These are phyloP conservation scores for Cryptosporidium xiaoi DNA, from an alignment of 169 alveolate species.

Conservation along the genomic window DNA sequence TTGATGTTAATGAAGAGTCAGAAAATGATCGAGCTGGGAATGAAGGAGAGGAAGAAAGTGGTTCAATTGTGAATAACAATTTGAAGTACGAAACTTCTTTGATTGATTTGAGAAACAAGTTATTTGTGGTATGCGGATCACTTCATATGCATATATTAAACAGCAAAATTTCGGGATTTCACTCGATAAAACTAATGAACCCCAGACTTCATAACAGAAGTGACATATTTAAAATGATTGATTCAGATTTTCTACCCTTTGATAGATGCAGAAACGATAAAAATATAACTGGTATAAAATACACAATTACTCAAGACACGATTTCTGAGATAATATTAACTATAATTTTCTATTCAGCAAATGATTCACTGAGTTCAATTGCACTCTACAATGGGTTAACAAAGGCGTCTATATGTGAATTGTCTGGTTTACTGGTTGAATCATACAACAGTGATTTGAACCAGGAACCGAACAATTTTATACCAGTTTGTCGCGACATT, in stretches of 20 bases:
- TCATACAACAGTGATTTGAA: not conserved
- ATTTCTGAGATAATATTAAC: constrained; percentile 47
- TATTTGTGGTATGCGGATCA: constrained; percentile 15
- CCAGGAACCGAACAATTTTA: not conserved
- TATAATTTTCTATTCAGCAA: not conserved
- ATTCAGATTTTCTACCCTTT: not conserved
- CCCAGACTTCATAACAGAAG: not conserved
- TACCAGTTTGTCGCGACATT: not conserved
- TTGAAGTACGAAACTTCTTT: not conserved
- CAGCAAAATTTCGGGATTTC: constrained; percentile 4
- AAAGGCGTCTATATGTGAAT: constrained; percentile 15
- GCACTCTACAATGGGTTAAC: constrained; percentile 8
- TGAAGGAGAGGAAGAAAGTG: not conserved
- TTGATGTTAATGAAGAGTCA: not conserved
- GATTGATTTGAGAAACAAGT: constrained; percentile 7
- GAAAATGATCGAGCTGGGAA: not conserved
- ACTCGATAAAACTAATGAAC: constrained; percentile 1
- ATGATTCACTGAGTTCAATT: constrained; percentile 22
- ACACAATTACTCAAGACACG: constrained; percentile 25
- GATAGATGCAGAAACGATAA: constrained; percentile 7
- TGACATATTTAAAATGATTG: not conserved
- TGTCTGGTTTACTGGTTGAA: constrained; percentile 12
- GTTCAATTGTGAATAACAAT: not conserved
- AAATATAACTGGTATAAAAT: not conserved
- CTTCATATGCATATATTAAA: constrained; percentile 28